Evolutionary conservation across 768 basidiomycete species (phyloP).

Genomic region (Russula abietina): DNA sequence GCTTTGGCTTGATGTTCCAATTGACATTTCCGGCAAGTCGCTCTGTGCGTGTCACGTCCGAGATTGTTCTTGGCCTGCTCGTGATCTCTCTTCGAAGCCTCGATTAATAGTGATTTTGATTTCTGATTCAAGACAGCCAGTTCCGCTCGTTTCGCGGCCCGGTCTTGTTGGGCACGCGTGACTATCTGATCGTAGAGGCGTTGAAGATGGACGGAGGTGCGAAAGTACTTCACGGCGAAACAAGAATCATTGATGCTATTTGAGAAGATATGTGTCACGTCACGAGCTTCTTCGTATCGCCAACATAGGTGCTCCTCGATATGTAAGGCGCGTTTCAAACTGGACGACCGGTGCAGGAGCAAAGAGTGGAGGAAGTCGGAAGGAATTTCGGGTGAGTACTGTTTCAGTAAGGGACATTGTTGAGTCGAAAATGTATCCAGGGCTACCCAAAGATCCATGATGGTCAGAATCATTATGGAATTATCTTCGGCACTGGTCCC

Average conservation of each 20-base stretch:
- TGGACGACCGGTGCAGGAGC: constrained; percentile 33
- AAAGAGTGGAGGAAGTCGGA: constrained; percentile 36
- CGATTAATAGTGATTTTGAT: background rate
- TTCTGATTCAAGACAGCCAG: background rate
- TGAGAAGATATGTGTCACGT: constrained; percentile 3
- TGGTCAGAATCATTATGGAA: constrained; percentile 40
- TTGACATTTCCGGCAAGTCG: constrained; percentile 7
- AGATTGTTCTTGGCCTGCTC: background rate
- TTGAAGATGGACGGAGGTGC: background rate
- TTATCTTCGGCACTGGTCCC: constrained; percentile 21
- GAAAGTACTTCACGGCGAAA: constrained; percentile 15
- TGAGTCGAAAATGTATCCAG: constrained; percentile 37
- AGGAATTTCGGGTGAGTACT: constrained; percentile 45
- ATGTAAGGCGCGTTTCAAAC: constrained; percentile 3
- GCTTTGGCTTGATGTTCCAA: background rate
- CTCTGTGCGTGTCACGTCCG: background rate
- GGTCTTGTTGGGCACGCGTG: constrained; percentile 1
- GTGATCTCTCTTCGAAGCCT: constrained; percentile 7
- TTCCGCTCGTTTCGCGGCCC: constrained; percentile 5
- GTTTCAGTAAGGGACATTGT: constrained; percentile 35
- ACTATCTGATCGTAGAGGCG: constrained; percentile 4
- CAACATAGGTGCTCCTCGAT: constrained; percentile 12
- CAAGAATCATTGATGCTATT: background rate
- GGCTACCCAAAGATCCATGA: constrained; percentile 46
- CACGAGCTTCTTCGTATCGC: background rate